These are phyloP conservation scores for Fraxinus velutina DNA, from an alignment of 305 asterid species.

Conservation along the genomic window DNA sequence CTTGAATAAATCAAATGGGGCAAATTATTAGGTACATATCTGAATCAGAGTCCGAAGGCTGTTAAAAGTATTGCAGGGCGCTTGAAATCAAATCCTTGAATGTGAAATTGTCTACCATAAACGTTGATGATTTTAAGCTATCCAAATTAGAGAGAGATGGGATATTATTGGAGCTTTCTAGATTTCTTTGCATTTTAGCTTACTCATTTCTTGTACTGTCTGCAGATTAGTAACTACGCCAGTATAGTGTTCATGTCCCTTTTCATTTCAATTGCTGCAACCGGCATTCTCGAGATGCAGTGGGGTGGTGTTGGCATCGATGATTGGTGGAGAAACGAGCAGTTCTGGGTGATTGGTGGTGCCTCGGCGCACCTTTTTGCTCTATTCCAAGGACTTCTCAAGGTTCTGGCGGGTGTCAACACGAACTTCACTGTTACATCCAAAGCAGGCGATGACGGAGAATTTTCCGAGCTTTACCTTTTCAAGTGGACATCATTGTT, in stretches of 20 bases:
- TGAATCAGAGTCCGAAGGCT: neutral
- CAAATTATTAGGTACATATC: neutral
- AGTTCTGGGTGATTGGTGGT: conserved; percentile 65
- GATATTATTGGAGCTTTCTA: neutral
- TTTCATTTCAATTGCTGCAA: conserved; percentile 46
- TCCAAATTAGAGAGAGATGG: neutral
- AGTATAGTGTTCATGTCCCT: conserved; percentile 47
- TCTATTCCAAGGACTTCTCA: conserved; percentile 50
- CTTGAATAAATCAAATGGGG: neutral
- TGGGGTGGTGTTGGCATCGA: conserved; percentile 55
- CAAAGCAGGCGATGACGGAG: conserved; percentile 49
- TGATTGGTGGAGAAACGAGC: conserved; percentile 65
- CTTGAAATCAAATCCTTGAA: neutral
- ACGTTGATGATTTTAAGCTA: neutral
- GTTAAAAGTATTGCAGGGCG: neutral
- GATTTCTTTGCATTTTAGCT: neutral
- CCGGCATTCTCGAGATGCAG: conserved; percentile 50
- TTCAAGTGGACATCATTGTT: conserved; percentile 54
- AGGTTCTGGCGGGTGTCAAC: conserved; percentile 48
- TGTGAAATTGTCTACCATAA: neutral
- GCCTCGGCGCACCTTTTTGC: conserved; percentile 56
- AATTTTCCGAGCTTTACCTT: conserved; percentile 43
- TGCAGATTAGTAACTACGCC: conserved; percentile 48
- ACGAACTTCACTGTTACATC: conserved; percentile 58
- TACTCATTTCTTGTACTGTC: neutral